These are phyloP conservation scores for Dendrobium catenatum DNA, from an alignment of 106 monocot genomes.

Conservation along the genomic window DNA sequence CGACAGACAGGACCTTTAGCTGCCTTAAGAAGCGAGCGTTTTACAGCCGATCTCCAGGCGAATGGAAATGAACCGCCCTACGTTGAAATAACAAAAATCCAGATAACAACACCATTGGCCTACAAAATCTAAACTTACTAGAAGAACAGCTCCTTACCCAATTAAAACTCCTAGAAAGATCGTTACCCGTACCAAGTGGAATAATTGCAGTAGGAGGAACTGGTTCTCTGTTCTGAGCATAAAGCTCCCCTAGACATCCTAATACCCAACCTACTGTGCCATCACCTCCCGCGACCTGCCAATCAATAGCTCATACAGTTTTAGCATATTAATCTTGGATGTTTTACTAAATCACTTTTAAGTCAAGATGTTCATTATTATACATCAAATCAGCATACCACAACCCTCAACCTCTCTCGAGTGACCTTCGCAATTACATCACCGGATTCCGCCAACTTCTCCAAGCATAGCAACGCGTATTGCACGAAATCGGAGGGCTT, in stretches of 20 bases:
- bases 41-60: constrained; percentile 50
- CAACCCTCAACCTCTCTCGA: constrained; percentile 58
- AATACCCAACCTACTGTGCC: constrained; percentile 93
- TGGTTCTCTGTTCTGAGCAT: constrained; percentile 50
- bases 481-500: constrained; percentile 73
- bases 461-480: constrained; percentile 55
- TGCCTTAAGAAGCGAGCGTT: constrained; percentile 38
- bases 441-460: constrained; percentile 53
- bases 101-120: constrained; percentile 21
- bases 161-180: constrained; percentile 82
- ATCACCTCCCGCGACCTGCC: constrained; percentile 89
- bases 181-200: constrained; percentile 93
- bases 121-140: neutral
- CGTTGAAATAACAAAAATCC: constrained; percentile 4
- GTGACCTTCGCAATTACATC: constrained; percentile 43
- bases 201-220: constrained; percentile 71
- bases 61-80: constrained; percentile 66
- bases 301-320: neutral
- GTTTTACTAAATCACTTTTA: neutral
- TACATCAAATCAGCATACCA: constrained; percentile 30
- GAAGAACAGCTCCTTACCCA: constrained; percentile 43
- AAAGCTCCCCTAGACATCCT: constrained; percentile 62
- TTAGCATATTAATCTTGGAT: neutral
- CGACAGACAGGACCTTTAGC: constrained; percentile 38
- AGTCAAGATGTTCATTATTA: neutral